Conservation (phyloP, 2,329 filamentous ascomycete genomes). For the Aotearoamyces nothofagi region DNA sequence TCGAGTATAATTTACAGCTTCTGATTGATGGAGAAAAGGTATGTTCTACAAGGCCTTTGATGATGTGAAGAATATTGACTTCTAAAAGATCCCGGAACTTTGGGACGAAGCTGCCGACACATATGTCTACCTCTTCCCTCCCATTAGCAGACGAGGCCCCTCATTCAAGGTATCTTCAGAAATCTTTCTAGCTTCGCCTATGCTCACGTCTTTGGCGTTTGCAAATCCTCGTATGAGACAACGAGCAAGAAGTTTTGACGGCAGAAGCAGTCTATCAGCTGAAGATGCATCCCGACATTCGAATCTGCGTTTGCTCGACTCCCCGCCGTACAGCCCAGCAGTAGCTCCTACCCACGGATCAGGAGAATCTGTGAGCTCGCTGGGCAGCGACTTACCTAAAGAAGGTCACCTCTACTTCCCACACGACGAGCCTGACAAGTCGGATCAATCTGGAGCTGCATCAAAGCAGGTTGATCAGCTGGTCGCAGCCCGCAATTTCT, state of each 20-base stretch:
- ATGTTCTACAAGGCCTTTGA: constrained; percentile 5
- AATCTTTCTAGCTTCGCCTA: constrained; percentile 32
- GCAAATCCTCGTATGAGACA: constrained; percentile 5
- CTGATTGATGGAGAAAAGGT: constrained; percentile 41
- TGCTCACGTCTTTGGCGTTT: constrained; percentile 8
- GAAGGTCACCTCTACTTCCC: constrained; percentile 40
- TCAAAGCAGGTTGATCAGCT: constrained; percentile 36
- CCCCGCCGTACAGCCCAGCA: constrained; percentile 19
- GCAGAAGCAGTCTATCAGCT: constrained; percentile 30
- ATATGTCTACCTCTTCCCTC: constrained; percentile 40
- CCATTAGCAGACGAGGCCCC: constrained; percentile 31
- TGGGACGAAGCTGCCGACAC: constrained; percentile 47
- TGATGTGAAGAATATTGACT: constrained; percentile 4
- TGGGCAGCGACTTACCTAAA: constrained; percentile 19
- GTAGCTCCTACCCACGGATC: constrained; percentile 10
- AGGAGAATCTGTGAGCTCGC: constrained; percentile 8
- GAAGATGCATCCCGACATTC: constrained; percentile 31
- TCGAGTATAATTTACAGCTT: constrained; percentile 39
- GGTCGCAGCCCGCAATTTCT: constrained; percentile 46
- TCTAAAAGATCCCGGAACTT: constrained; percentile 41
- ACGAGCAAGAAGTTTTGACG: constrained; percentile 27
- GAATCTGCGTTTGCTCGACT: constrained; percentile 16
- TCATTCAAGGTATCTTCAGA: constrained; percentile 45
- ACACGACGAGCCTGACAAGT: constrained; percentile 3
- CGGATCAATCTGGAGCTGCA: constrained; percentile 23